Evolutionary conservation across 164 flowering plant genomes (phyloP).

Genomic region (Magnolia sinica): DNA sequence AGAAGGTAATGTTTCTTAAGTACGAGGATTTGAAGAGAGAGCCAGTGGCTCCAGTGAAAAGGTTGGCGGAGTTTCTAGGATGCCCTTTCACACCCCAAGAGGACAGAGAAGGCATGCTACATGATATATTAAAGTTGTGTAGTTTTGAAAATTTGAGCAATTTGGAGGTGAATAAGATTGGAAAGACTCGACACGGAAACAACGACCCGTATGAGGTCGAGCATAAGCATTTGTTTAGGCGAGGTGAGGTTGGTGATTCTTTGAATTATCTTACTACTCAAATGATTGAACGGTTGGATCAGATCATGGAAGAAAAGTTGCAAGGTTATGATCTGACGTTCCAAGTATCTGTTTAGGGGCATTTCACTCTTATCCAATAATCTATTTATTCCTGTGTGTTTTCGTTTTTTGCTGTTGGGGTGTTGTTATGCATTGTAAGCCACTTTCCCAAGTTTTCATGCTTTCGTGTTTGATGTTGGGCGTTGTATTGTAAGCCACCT

Average conservation of each 20-base stretch:
- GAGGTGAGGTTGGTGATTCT: conserved; percentile 5
- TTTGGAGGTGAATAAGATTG: conserved; percentile 10
- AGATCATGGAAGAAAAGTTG: too few relatives aligned
- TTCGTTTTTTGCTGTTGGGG: too few relatives aligned
- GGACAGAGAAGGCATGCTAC: not conserved
- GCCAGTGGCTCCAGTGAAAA: conserved; percentile 8
- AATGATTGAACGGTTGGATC: too few relatives aligned
- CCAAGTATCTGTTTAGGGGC: too few relatives aligned
- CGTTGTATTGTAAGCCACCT: too few relatives aligned
- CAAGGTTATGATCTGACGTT: too few relatives aligned
- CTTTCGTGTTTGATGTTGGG: too few relatives aligned
- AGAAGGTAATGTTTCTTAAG: conserved; percentile 36
- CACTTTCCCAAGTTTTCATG: too few relatives aligned
- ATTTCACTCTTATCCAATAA: too few relatives aligned
- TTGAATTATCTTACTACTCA: too few relatives aligned
- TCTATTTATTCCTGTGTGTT: too few relatives aligned
- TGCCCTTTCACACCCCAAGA: conserved; percentile 16
- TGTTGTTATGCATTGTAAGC: too few relatives aligned
- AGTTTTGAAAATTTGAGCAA: conserved; percentile 9
- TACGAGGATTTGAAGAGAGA: conserved; percentile 38
- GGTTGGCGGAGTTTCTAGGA: conserved; percentile 39
- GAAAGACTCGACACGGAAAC: not conserved
- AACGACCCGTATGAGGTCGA: not conserved
- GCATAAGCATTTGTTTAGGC: not conserved
- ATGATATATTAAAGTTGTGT: not conserved